Conservation (phyloP, 75 land plant species). For the Selaginella tamariscina region DNA sequence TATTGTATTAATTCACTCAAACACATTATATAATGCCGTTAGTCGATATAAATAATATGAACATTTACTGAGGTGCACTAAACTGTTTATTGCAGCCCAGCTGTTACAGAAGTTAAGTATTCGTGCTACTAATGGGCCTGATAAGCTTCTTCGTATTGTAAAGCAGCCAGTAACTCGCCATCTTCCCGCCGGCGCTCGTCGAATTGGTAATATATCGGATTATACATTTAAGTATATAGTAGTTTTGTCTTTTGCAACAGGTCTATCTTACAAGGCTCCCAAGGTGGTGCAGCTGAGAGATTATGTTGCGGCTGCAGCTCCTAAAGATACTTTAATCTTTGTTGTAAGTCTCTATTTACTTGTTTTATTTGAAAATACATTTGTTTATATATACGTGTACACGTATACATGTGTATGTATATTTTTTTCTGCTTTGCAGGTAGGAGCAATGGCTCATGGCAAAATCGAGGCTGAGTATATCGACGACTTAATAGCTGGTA, state of each 20-base stretch:
- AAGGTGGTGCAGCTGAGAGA: constrained; percentile 53
- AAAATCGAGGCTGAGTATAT: constrained; percentile 54
- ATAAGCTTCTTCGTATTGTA: constrained; percentile 62
- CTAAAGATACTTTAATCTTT: constrained; percentile 58
- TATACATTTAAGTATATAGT: not conserved
- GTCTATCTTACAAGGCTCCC: constrained; percentile 77
- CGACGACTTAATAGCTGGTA: constrained; percentile 74
- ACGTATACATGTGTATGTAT: too few relatives aligned
- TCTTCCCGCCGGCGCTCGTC: constrained; percentile 63
- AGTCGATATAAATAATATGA: too few relatives aligned
- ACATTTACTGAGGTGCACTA: not conserved
- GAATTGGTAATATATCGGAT: constrained; percentile 39
- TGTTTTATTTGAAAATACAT: not conserved
- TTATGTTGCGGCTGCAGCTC: constrained; percentile 41
- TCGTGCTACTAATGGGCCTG: constrained; percentile 67
- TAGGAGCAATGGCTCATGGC: constrained; percentile 98
- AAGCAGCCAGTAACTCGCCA: constrained; percentile 86
- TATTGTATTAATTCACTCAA: too few relatives aligned
- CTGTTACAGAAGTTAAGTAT: constrained; percentile 69
- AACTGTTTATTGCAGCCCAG: constrained; percentile 46
- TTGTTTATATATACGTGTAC: not conserved
- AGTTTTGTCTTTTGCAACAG: constrained; percentile 25
- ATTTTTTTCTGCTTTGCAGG: constrained; percentile 29
- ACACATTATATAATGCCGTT: too few relatives aligned
- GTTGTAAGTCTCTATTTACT: constrained; percentile 42